These are phyloP conservation scores for Poa annua DNA, from an alignment of 176 grass and related monocot species.

Conservation along the genomic window DNA sequence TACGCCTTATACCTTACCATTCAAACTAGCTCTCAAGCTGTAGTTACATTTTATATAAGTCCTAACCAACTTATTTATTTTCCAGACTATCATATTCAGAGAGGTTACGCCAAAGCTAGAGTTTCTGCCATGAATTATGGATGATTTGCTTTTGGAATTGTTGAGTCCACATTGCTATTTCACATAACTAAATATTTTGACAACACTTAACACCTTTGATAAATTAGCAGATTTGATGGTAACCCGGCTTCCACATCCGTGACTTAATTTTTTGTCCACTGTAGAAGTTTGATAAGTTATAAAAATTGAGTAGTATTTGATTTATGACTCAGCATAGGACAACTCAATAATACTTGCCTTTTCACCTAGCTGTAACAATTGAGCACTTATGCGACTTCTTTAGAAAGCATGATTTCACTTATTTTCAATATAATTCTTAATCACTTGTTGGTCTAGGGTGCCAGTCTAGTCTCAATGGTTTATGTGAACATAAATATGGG, in stretches of 20 bases:
- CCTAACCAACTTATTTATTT: neutral
- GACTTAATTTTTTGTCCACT: neutral
- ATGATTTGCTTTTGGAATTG: slow-evolving; percentile 12
- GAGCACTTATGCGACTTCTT: neutral
- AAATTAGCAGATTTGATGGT: neutral
- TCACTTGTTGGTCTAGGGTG: neutral
- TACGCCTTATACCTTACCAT: neutral
- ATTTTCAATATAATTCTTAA: slow-evolving; percentile 26
- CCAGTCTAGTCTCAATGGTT: slow-evolving; percentile 23
- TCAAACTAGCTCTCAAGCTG: slow-evolving; percentile 16
- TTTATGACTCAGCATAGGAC: neutral
- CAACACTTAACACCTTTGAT: neutral
- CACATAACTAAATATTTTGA: neutral
- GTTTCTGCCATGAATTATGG: slow-evolving; percentile 8
- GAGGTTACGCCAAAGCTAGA: slow-evolving; percentile 6
- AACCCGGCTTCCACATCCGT: neutral
- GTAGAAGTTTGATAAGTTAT: slow-evolving; percentile 15
- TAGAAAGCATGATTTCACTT: neutral
- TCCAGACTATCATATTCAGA: neutral
- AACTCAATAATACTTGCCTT: slow-evolving; percentile 1
- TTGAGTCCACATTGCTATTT: slow-evolving; percentile 14
- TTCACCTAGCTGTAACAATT: neutral
- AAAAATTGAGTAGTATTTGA: neutral
- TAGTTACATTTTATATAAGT: neutral
- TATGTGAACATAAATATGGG: slow-evolving; percentile 23